phyloP scores from a whole-genome alignment of 805 yeast genomes.

The Cyberlindnera petersonii region DNA sequence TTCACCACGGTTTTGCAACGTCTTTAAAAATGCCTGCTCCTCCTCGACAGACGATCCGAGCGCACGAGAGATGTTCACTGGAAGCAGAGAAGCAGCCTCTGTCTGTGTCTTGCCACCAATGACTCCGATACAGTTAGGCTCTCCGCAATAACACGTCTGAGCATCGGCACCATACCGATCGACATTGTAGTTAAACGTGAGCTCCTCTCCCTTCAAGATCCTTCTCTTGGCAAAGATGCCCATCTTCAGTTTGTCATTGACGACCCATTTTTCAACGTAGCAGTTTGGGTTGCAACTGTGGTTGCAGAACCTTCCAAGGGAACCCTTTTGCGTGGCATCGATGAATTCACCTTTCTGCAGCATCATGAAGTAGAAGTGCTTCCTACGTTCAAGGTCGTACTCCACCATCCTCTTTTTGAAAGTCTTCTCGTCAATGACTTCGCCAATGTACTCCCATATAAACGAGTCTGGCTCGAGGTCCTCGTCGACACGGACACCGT shows the following conservation, averaged over 20 bases:
- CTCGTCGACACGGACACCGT: conserved; percentile 73
- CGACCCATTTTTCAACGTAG: conserved; percentile 96
- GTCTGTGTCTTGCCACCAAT: conserved; percentile 98
- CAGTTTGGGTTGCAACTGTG: conserved; percentile 96
- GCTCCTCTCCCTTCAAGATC: conserved; percentile 77
- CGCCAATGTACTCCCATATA: conserved; percentile 91
- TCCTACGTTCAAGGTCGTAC: conserved; percentile 64
- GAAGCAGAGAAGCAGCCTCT: conserved; percentile 78
- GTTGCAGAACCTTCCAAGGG: conserved; percentile 86
- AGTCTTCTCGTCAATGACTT: conserved; percentile 77
- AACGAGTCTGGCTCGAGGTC: conserved; percentile 61
- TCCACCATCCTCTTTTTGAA: conserved; percentile 70
- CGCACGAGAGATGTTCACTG: conserved; percentile 81
- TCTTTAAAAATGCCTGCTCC: conserved; percentile 69
- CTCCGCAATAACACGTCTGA: conserved; percentile 93
- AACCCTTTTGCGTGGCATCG: conserved; percentile 89
- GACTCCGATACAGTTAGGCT: conserved; percentile 84
- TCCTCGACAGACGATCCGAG: conserved; percentile 66
- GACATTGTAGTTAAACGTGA: conserved; percentile 80
- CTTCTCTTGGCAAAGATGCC: conserved; percentile 86
- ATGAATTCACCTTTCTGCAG: conserved; percentile 87
- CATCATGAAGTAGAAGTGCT: conserved; percentile 95
- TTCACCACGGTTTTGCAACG: conserved; percentile 46
- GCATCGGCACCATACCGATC: conserved; percentile 95
- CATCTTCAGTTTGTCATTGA: conserved; percentile 84